A percentile compares a stretch with the other conserved stretches of the same genome.
Conservation (phyloP, 2,329 filamentous ascomycete genomes). For the Chaetomiaceae sp. region DNA sequence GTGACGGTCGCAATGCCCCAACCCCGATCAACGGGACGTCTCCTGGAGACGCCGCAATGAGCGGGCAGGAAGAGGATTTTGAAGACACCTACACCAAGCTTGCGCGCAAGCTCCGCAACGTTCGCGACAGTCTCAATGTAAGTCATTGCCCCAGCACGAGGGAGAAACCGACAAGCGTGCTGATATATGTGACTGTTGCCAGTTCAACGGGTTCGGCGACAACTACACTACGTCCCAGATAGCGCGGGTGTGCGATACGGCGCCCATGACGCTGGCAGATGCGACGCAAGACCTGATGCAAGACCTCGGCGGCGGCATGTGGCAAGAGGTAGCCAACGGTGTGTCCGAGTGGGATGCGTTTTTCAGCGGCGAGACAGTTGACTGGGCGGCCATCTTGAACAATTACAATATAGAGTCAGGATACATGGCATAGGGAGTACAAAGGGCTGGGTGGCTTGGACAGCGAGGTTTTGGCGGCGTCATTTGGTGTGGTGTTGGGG, state of each 20-base stretch:
- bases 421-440: neutral
- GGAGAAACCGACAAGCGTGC: neutral
- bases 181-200: too few relatives aligned
- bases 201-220: neutral
- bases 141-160: neutral
- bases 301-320: conserved; percentile 25
- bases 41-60: conserved; percentile 5
- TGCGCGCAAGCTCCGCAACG: conserved; percentile 17
- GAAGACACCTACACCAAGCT: conserved; percentile 19
- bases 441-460: neutral
- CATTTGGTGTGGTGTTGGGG: too few relatives aligned
- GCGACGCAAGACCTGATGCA: conserved; percentile 28
- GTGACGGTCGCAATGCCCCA: neutral
- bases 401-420: neutral
- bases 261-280: conserved; percentile 23
- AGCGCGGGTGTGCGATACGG: conserved; percentile 12
- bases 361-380: neutral
- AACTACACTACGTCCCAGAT: conserved; percentile 11
- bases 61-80: conserved; percentile 12
- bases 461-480: neutral
- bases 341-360: conserved; percentile 14
- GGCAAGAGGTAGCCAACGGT: conserved; percentile 18
- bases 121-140: conserved; percentile 14
- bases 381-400: conserved; percentile 6
- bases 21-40: too few relatives aligned